Conservation (phyloP, 1,284 basidiomycete genomes). For the Cutaneotrichosporon daszewskae region DNA sequence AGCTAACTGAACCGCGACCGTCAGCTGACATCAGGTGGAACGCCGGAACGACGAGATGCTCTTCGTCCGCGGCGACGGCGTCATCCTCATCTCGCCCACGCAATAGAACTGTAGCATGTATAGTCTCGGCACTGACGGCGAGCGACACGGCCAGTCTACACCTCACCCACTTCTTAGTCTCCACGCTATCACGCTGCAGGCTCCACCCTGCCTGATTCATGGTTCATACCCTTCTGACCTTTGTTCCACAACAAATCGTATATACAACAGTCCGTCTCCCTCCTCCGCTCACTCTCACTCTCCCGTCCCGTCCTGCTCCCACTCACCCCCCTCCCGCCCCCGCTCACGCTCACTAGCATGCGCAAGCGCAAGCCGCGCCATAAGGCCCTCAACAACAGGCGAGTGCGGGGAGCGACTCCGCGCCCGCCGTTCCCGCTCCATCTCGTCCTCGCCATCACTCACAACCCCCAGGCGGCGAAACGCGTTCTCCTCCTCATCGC, state of each 20-base stretch:
- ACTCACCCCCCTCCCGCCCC: too few relatives aligned
- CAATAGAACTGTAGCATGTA: conserved; percentile 7
- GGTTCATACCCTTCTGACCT: too few relatives aligned
- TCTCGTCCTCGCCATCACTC: not conserved
- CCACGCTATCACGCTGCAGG: too few relatives aligned
- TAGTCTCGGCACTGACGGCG: too few relatives aligned
- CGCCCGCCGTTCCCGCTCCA: not conserved
- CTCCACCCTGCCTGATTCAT: too few relatives aligned
- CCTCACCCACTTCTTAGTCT: not conserved
- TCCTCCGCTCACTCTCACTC: too few relatives aligned
- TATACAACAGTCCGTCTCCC: too few relatives aligned
- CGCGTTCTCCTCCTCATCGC: conserved; percentile 1
- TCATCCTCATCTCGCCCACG: conserved; percentile 60
- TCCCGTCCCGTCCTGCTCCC: too few relatives aligned
- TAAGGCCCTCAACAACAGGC: conserved; percentile 7
- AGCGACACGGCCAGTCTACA: too few relatives aligned
- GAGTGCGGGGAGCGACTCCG: conserved; percentile 1
- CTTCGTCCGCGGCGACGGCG: conserved; percentile 92
- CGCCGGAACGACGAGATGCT: conserved; percentile 97
- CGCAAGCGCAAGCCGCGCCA: conserved; percentile 11
- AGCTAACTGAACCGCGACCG: not conserved
- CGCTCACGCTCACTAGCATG: not conserved
- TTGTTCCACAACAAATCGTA: too few relatives aligned
- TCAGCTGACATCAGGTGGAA: conserved; percentile 59
- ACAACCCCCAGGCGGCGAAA: not conserved